A percentile compares a stretch with the other conserved stretches of the same genome.
phyloP scores from a whole-genome alignment of 768 basidiomycete species.

The Peribolospora baueri region DNA sequence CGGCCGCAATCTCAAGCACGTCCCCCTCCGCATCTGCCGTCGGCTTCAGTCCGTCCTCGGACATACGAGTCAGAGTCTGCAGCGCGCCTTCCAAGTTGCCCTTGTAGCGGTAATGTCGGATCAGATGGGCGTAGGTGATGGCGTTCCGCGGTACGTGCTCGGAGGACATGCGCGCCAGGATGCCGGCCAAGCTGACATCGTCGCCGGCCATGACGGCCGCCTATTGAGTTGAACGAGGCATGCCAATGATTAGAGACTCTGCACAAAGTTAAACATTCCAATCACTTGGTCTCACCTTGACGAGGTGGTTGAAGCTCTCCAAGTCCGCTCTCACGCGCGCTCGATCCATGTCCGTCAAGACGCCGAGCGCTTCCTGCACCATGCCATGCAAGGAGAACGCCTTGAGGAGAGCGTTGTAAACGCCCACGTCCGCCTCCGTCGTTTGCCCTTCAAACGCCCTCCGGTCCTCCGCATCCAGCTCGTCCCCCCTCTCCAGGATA shows the following conservation, averaged over 20 bases:
- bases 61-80: conserved; percentile 37
- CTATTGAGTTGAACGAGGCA: conserved; percentile 10
- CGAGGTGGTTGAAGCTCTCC: conserved; percentile 33
- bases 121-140: conserved; percentile 17
- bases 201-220: conserved; percentile 12
- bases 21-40: conserved; percentile 28
- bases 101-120: conserved; percentile 21
- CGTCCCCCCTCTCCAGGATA: too few species aligned
- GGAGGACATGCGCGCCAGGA: conserved; percentile 34
- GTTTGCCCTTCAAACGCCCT: too few species aligned
- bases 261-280: background rate
- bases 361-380: conserved; percentile 35
- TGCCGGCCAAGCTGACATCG: conserved; percentile 19
- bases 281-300: conserved; percentile 27
- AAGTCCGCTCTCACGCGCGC: conserved; percentile 28
- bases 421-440: conserved; percentile 27
- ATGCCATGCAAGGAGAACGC: conserved; percentile 26
- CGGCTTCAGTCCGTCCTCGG: conserved; percentile 28
- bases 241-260: conserved; percentile 19
- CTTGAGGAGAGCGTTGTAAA: conserved; percentile 35
- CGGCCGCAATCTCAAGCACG: conserved; percentile 33
- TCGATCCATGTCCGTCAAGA: conserved; percentile 42
- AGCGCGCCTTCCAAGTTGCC: conserved; percentile 43
- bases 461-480: too few species aligned
- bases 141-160: conserved; percentile 28